phyloP scores from a whole-genome alignment of 192 early-diverging fungal genomes.

The Coemansia nantahalensis region DNA sequence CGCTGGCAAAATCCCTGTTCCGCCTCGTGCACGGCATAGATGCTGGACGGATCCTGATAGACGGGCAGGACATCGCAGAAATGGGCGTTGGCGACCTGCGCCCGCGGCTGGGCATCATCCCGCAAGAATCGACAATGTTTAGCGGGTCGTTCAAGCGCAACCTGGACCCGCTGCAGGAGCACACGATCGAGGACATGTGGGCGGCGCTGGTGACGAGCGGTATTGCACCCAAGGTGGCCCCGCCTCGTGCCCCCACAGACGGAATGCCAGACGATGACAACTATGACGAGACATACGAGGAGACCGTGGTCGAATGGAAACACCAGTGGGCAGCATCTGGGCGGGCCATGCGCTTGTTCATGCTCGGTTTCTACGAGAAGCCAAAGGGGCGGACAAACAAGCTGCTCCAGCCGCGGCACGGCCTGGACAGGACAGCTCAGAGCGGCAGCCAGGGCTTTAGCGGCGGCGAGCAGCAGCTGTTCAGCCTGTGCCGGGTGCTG shows the following conservation, averaged over 20 bases:
- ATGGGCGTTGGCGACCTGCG: slow-evolving; percentile 56
- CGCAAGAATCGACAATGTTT: slow-evolving; percentile 74
- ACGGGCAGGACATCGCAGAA: slow-evolving; percentile 65
- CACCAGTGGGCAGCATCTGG: too few relatives aligned
- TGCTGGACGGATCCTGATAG: slow-evolving; percentile 64
- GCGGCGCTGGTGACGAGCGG: slow-evolving; percentile 50
- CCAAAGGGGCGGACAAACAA: too few relatives aligned
- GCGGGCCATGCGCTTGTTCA: too few relatives aligned
- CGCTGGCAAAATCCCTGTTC: slow-evolving; percentile 71
- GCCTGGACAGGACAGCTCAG: too few relatives aligned
- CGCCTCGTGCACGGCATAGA: slow-evolving; percentile 57
- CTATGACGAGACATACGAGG: too few relatives aligned
- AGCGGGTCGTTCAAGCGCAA: slow-evolving; percentile 70
- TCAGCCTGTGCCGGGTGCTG: too few relatives aligned
- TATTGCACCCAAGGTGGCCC: slow-evolving; percentile 9
- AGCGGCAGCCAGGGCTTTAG: too few relatives aligned
- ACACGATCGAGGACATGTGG: slow-evolving; percentile 69
- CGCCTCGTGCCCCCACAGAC: background rate
- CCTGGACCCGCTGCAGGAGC: slow-evolving; percentile 74
- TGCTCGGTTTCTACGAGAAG: too few relatives aligned
- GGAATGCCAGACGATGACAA: background rate
- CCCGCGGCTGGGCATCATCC: slow-evolving; percentile 60
- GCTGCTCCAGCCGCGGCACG: too few relatives aligned
- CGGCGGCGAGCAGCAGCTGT: too few relatives aligned
- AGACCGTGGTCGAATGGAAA: too few relatives aligned